Conservation (phyloP, 495 filamentous ascomycete species). For the Aspergillus olivimuriae region DNA sequence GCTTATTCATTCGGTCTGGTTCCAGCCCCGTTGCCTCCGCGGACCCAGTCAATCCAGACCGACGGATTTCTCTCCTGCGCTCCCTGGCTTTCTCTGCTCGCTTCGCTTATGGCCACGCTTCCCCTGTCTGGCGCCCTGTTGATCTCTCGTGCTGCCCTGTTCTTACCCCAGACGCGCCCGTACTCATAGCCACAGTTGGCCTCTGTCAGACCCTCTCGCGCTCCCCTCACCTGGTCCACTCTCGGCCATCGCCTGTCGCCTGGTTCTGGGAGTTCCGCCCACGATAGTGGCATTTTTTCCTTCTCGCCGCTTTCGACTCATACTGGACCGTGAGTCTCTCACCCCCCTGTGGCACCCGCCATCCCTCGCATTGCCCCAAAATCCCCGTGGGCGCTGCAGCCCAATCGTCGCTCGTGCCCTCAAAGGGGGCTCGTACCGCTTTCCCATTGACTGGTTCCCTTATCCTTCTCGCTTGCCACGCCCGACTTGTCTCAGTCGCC, state of each 20-base stretch:
- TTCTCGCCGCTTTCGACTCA: slow-evolving; percentile 13
- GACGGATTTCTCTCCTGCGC: slow-evolving; percentile 4
- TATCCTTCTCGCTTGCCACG: not conserved
- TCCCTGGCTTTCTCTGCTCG: slow-evolving; percentile 6
- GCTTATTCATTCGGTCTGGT: slow-evolving; percentile 12
- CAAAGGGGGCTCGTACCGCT: slow-evolving; percentile 1
- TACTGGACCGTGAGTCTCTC: slow-evolving; percentile 7
- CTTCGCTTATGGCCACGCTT: slow-evolving; percentile 20
- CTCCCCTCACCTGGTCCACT: too few relatives aligned
- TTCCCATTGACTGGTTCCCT: not conserved
- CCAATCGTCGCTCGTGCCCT: slow-evolving; percentile 1
- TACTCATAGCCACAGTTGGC: not conserved
- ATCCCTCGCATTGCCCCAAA: slow-evolving; percentile 3
- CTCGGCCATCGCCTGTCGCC: slow-evolving; percentile 10
- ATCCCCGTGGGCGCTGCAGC: too few relatives aligned
- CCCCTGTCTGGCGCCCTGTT: slow-evolving; percentile 8
- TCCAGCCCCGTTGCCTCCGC: slow-evolving; percentile 17
- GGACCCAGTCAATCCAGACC: slow-evolving; percentile 6
- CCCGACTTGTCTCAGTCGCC: not conserved
- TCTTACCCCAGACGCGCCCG: too few relatives aligned
- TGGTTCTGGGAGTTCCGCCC: slow-evolving; percentile 13
- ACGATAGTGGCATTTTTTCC: slow-evolving; percentile 14
- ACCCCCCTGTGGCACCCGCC: slow-evolving; percentile 2
- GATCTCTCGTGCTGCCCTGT: slow-evolving; percentile 4
- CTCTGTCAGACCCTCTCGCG: not conserved